These are phyloP conservation scores for Clohesyomyces aquaticus DNA, from an alignment of 495 filamentous ascomycete species.

Conservation along the genomic window DNA sequence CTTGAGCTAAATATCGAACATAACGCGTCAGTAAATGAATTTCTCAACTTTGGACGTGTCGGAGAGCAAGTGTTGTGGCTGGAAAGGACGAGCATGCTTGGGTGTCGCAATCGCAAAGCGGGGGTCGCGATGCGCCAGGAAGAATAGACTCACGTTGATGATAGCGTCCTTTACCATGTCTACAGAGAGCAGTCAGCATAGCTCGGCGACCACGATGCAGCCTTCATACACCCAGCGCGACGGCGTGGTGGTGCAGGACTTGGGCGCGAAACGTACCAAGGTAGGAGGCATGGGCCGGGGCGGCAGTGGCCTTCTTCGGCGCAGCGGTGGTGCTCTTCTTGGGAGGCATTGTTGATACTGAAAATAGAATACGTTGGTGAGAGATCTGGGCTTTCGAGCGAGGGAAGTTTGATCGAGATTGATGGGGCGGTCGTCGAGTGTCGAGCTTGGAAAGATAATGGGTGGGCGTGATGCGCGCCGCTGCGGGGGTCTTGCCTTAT, in stretches of 20 bases:
- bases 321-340: conserved; percentile 61
- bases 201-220: conserved; percentile 38
- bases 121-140: conserved; percentile 47
- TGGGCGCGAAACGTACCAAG: conserved; percentile 48
- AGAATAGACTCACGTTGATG: conserved; percentile 59
- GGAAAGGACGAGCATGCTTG: conserved; percentile 16
- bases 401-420: conserved; percentile 16
- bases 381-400: conserved; percentile 30
- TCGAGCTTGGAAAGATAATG: conserved; percentile 23
- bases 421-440: conserved; percentile 17
- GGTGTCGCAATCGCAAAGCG: conserved; percentile 46
- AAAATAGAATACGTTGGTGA: conserved; percentile 16
- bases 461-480: conserved; percentile 21
- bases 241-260: conserved; percentile 19
- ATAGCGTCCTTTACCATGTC: conserved; percentile 74
- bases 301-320: conserved; percentile 56
- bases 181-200: conserved; percentile 52
- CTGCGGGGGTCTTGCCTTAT: conserved; percentile 27
- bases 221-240: conserved; percentile 28
- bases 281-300: conserved; percentile 58
- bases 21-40: conserved; percentile 54
- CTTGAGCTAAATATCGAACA: conserved; percentile 59
- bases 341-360: conserved; percentile 60
- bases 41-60: conserved; percentile 13
- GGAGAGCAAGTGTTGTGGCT: conserved; percentile 25